Evolutionary conservation across 306 rosid species (phyloP).

Genomic region (Prosopis cineraria): DNA sequence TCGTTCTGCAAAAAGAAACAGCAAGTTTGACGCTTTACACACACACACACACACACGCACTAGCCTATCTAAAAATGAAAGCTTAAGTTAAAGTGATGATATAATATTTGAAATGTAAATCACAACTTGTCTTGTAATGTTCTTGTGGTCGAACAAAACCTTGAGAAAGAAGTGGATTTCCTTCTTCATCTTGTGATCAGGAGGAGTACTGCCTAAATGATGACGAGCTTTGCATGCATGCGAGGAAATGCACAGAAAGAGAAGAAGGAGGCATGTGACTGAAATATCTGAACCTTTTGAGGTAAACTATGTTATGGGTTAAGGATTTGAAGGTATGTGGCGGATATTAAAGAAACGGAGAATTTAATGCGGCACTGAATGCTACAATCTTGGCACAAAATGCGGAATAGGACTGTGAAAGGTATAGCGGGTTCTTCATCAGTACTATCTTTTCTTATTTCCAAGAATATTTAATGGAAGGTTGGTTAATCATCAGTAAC

Average conservation of each 20-base stretch:
- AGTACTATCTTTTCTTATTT: neutral
- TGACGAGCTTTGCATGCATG: slow-evolving; percentile 71
- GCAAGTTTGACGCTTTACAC: neutral
- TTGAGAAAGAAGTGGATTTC: slow-evolving; percentile 34
- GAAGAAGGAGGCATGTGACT: slow-evolving; percentile 39
- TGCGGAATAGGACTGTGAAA: neutral
- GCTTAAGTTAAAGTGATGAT: neutral
- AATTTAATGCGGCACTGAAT: neutral
- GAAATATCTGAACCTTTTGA: slow-evolving; percentile 48
- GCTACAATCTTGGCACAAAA: neutral
- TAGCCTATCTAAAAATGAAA: neutral
- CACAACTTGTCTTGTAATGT: no score
- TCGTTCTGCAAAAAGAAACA: slow-evolving; percentile 41
- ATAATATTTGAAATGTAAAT: neutral
- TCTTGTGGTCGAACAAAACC: slow-evolving; percentile 41
- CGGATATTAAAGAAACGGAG: neutral
- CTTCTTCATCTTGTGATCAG: slow-evolving; percentile 34
- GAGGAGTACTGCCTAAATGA: slow-evolving; percentile 26
- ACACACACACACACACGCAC: no score
- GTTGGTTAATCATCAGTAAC: no score
- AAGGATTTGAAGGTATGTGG: neutral
- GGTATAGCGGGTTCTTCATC: neutral
- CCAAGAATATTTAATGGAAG: no score
- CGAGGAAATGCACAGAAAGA: slow-evolving; percentile 59
- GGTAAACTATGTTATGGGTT: neutral